A percentile compares a stretch with the other conserved stretches of the same genome.
Evolutionary conservation across 1,284 basidiomycete species (phyloP).

Genomic region (Ceratobasidium theobromae): DNA sequence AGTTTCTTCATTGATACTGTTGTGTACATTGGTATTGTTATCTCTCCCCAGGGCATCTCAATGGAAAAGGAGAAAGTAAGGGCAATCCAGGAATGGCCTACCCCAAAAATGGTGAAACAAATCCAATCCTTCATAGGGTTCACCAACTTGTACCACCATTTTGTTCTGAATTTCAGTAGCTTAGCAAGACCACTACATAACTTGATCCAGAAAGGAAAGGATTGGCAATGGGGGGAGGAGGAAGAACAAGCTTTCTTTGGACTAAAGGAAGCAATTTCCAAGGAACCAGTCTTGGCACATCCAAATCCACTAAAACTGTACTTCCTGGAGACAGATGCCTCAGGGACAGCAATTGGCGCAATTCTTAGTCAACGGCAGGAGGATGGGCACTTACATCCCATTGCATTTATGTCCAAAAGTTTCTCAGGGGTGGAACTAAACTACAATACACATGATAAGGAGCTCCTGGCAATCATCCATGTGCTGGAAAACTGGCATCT

Average conservation of each 20-base stretch:
- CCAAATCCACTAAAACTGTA: constrained; percentile 16
- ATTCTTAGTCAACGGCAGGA: constrained; percentile 35
- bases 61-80: constrained; percentile 50
- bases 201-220: constrained; percentile 36
- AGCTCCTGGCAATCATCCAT: constrained; percentile 38
- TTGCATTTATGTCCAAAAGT: constrained; percentile 15
- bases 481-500: constrained; percentile 38
- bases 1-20: constrained; percentile 37
- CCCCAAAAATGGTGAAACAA: constrained; percentile 42
- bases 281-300: constrained; percentile 10
- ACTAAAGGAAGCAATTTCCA: constrained; percentile 36
- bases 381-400: constrained; percentile 35
- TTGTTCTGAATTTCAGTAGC: constrained; percentile 40
- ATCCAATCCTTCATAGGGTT: constrained; percentile 44
- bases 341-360: constrained; percentile 23
- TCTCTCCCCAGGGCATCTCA: constrained; percentile 41
- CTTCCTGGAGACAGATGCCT: constrained; percentile 24
- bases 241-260: constrained; percentile 39
- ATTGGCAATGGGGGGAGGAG: constrained; percentile 34
- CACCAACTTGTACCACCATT: constrained; percentile 43
- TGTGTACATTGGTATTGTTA: constrained; percentile 49
- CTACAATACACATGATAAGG: constrained; percentile 44
- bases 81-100: constrained; percentile 46
- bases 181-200: constrained; percentile 39
- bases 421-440: constrained; percentile 41